Evolutionary conservation across 2,329 filamentous ascomycete species (phyloP), one percentile per base, ranked within the genome.

Genomic region (Neophaeococcomyces aloes): DNA sequence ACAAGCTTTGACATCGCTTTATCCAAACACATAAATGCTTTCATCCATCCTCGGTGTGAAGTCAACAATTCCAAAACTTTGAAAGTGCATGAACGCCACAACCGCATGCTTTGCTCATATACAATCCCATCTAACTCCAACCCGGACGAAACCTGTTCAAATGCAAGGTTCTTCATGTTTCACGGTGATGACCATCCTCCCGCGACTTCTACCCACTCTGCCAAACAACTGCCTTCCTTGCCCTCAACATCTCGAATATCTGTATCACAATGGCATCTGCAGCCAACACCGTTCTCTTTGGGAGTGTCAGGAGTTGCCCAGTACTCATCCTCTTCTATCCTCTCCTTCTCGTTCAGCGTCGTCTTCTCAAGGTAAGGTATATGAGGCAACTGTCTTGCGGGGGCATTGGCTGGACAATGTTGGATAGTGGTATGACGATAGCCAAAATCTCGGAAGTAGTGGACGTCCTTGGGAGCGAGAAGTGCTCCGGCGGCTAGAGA

Each of bases 401-500:
- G 91, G 2, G 91, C 91, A 60, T 98, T 98, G 43, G 88, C 87
- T 1, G 91, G 91, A 59, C 91, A 98, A 65, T 98, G 91, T 66
- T 96, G 89, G 59, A 98, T 98, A 3, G 91, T 98, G 5, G 91
- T 98, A 66, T 98, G 91, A 59, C 91, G 79, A 68, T 98, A 98
- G 44, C 91, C 91, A 66, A 96, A 89, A 63, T 98, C 91, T 56
- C 91, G 86, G 80, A 98, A 98, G 69, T 98, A 98, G 66, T 98
- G 91, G 48, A 98, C 86, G 59, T 98, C 87, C 43, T 73, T 71
- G 36, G 84, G 79, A 2, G 78, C 74, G 25, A 98, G 75, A 13
- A 98, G 79, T 27, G 83, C 84, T 54, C 91, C 91, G 19, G 91
- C 89, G 21, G 91, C 91, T 40, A 98, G 82, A 29, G 91, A 98